Conservation (phyloP, 129 eudicot genomes). For the Pulicaria dysenterica region DNA sequence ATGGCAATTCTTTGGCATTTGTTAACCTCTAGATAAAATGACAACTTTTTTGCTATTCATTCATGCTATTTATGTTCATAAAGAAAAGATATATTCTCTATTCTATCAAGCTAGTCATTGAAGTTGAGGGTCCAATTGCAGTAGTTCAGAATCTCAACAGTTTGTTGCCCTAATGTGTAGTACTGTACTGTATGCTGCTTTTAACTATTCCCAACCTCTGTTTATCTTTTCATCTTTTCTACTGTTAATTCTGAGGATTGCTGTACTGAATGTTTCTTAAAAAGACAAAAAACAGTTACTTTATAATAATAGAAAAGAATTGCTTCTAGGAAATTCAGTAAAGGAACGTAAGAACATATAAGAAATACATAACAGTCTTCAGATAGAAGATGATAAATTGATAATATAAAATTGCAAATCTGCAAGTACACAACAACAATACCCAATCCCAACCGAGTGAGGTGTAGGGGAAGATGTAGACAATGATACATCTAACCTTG, state of each 20-base stretch:
- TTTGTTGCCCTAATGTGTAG: not conserved
- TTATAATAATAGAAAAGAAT: not conserved
- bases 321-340: not conserved
- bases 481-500: too few species aligned
- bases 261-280: slow-evolving; percentile 8
- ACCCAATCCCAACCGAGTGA: too few species aligned
- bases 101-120: not conserved
- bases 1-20: not conserved
- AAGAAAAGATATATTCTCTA: not conserved
- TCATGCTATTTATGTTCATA: not conserved
- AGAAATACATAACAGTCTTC: not conserved
- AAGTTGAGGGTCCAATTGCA: slow-evolving; percentile 1
- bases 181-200: not conserved
- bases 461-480: too few species aligned
- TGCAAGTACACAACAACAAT: not conserved
- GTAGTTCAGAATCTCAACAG: not conserved
- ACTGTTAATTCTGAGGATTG: not conserved
- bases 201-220: not conserved
- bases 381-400: not conserved
- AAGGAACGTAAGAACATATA: not conserved
- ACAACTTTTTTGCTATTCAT: not conserved
- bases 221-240: not conserved
- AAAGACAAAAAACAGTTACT: not conserved
- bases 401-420: not conserved
- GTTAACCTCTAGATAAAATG: not conserved